Evolutionary conservation across 2,329 filamentous ascomycete genomes (phyloP).

Genomic region (Colletotrichum destructivum): DNA sequence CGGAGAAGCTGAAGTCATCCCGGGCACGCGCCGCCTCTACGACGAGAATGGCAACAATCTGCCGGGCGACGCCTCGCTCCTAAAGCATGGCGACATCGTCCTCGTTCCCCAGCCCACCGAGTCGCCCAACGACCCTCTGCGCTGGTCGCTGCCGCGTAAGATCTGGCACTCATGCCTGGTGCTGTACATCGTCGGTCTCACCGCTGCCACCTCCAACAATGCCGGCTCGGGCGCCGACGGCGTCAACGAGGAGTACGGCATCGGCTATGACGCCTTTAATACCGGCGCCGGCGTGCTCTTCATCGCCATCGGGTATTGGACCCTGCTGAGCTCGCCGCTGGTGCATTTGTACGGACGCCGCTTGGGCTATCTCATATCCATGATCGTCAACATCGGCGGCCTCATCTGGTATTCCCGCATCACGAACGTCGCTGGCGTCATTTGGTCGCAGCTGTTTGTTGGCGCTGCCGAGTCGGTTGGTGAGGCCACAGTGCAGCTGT

Average conservation of each 20-base stretch:
- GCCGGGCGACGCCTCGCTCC: conserved; percentile 33
- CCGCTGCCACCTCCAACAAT: conserved; percentile 70
- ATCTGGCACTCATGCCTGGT: conserved; percentile 67
- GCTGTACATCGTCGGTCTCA: conserved; percentile 68
- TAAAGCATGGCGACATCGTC: conserved; percentile 59
- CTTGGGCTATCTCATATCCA: conserved; percentile 68
- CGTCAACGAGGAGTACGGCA: conserved; percentile 64
- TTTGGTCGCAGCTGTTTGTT: conserved; percentile 71
- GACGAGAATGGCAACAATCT: conserved; percentile 28
- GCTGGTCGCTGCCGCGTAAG: conserved; percentile 63
- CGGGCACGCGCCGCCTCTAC: conserved; percentile 40
- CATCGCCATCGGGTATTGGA: conserved; percentile 69
- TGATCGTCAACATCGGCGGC: conserved; percentile 64
- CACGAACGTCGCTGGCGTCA: conserved; percentile 59
- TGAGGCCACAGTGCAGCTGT: conserved; percentile 71
- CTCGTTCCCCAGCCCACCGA: conserved; percentile 68
- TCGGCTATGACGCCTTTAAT: conserved; percentile 67
- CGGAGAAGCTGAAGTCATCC: conserved; percentile 28
- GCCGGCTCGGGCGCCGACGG: conserved; percentile 67
- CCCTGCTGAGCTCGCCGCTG: conserved; percentile 66
- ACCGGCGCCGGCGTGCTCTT: conserved; percentile 71
- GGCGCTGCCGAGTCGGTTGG: conserved; percentile 70
- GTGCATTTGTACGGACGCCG: conserved; percentile 69
- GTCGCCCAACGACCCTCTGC: conserved; percentile 67
- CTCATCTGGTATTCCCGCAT: conserved; percentile 68